Evolutionary conservation across 2,329 filamentous ascomycete species (phyloP).

Genomic region (Alternaria atra): DNA sequence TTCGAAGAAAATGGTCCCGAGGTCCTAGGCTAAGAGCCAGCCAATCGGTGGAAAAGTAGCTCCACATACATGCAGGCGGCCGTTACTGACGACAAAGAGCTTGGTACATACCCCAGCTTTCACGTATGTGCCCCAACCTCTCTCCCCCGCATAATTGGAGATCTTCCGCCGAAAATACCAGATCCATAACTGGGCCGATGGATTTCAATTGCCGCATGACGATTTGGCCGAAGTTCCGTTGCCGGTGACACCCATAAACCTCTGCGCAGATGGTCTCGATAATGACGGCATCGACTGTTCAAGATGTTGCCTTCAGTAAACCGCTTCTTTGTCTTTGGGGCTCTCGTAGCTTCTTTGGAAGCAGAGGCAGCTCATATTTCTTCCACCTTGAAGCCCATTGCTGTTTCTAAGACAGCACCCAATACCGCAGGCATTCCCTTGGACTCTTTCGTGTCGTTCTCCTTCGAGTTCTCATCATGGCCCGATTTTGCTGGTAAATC

Average conservation of each 20-base stretch:
- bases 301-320: background rate
- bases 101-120: background rate
- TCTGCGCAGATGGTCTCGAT: background rate
- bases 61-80: background rate
- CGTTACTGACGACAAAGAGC: background rate
- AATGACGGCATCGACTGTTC: background rate
- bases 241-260: slow-evolving; percentile 2
- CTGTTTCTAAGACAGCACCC: background rate
- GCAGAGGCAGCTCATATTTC: slow-evolving; percentile 3
- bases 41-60: background rate
- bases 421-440: slow-evolving; percentile 7
- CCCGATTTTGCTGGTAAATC: slow-evolving; percentile 8
- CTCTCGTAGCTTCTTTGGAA: background rate
- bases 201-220: slow-evolving; percentile 3
- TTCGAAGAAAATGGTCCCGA: background rate
- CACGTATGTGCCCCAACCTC: background rate
- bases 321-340: background rate
- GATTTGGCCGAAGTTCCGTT: background rate
- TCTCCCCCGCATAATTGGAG: background rate
- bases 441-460: slow-evolving; percentile 10
- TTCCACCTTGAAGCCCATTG: background rate
- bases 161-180: background rate
- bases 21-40: too few species aligned
- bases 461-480: slow-evolving; percentile 14
- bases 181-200: background rate